phyloP scores from a whole-genome alignment of 2,329 filamentous ascomycete genomes.

The Dothistroma septosporum region DNA sequence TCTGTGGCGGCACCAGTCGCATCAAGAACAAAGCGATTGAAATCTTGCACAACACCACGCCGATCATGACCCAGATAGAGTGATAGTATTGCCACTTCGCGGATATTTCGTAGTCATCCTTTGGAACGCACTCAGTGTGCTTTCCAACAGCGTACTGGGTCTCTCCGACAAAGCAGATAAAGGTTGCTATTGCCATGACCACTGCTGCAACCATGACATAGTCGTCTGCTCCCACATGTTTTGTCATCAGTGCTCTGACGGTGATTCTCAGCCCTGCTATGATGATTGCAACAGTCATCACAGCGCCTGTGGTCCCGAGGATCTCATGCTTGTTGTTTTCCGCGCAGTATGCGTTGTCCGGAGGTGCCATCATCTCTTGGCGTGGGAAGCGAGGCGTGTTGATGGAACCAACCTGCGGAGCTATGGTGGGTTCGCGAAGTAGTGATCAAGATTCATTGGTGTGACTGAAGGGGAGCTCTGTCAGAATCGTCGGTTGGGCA shows the following conservation, averaged over 20 bases:
- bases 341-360: conserved; percentile 22
- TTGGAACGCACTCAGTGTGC: conserved; percentile 34
- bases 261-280: conserved; percentile 21
- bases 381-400: conserved; percentile 4
- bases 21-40: conserved; percentile 47
- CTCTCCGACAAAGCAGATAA: conserved; percentile 45
- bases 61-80: conserved; percentile 46
- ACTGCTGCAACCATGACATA: conserved; percentile 43
- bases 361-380: conserved; percentile 9
- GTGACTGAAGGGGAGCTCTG: neutral
- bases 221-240: conserved; percentile 49
- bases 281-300: conserved; percentile 21
- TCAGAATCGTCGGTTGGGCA: neutral
- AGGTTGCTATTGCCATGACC: conserved; percentile 34
- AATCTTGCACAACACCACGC: conserved; percentile 46
- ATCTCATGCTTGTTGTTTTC: conserved; percentile 24
- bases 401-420: neutral
- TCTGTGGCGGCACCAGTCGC: conserved; percentile 40
- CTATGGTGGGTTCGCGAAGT: neutral
- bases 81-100: conserved; percentile 46
- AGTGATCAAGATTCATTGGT: neutral
- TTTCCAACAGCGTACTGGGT: conserved; percentile 46
- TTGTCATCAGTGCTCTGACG: conserved; percentile 47
- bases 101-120: conserved; percentile 35
- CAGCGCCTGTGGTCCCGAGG: conserved; percentile 24